Evolutionary conservation across 257 asterid species (phyloP), one percentile per base, ranked within the genome.

Genomic region (Thymus mandschuricus): DNA sequence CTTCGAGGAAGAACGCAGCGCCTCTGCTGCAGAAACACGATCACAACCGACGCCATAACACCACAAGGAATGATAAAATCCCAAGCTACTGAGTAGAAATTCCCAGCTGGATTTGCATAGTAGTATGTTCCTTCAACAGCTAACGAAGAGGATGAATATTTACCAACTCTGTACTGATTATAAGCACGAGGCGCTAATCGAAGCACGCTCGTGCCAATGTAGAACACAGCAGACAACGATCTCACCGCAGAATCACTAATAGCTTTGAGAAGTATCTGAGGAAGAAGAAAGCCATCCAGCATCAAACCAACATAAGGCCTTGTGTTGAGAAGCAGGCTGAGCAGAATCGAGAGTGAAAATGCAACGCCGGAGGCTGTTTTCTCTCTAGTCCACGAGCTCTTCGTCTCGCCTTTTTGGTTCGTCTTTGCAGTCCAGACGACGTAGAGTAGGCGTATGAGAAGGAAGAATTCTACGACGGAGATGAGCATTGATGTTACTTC

Each of bases 71-170:
- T 79, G 0, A 82, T n/a, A 6, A 90, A 76, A 69, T 90, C 96
- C 92, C 95, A 88, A 3, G 84, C 84, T 3, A 81, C 79, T 9
- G 91, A 88, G 85, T 85, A 86, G n/a, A 84, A 83, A 57, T 81
- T 87, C 1, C 81, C 83, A 0, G 62, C 63, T 1, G 75, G 89
- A 68, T 85, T 78, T 1, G 89, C 95, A 55, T 86, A 90, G 21
- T 86, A 75, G 75, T 83, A 83, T 0, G 89, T 78, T 41, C 74
- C 84, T 5, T 76, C 57, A 6, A 76, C 63, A 34, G 45, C 66
- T 10, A 11, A 46, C 29, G 13, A 13, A 49, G 0, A 13, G n/a
- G 0, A 11, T 5, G 77, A 70, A 6, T 72, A 83, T 31, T 33
- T 76, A 38, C 55, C 87, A 10, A 55, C 51, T 60, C 97, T 76